Base-by-base conservation (phyloP, 768 basidiomycete genomes). In the Suillus sp. region DNA sequence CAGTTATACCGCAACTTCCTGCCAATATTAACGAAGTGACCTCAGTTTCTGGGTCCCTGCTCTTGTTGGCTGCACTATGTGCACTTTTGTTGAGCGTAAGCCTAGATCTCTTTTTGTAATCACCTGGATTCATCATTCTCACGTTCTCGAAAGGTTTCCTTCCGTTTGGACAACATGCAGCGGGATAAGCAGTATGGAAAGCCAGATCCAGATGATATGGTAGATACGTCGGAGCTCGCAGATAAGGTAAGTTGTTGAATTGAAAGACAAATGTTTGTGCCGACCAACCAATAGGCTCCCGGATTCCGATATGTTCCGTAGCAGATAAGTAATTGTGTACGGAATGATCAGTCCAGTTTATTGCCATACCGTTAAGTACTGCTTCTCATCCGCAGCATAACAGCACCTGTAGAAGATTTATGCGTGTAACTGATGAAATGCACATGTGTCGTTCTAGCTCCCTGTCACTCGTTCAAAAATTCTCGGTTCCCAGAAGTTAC, bases 191-290 rank as follows among this genome's bases (percentile, higher is more conserved):
- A 75, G 32, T 83, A 86, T 62, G 90, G 90, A 1, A 79, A 78
- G 59, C 82, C 81, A 1, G 73, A 78, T 58, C 75, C 74, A 9
- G 75, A 81, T 63, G 78, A 77, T 8, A 80, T 76, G 22, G 85
- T 91, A 22, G 84, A 91, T 67, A 90, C 87, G 0, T 78, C 81
- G 32, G 83, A 88, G 65, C 71, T 89, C 8, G 90, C 90, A 1
- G 90, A 91, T 69, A 80, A 86, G 76, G 88, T 86, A 64, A 34
- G 79, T 64, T 35, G 14, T 47, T 54, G 6, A 22, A 13, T 35
- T 25, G 27, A 27, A 14, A 13, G 38, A 3, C 2, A 9, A 32
- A 34, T 40, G 1, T 53, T 16, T 25, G 7, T 32, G 9, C 57
- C 32, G 42, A 20, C 3, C 18, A 25, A 35, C 8, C 55, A 35